Conservation (phyloP, 1,284 basidiomycete species). For the Fistulina hepatica region DNA sequence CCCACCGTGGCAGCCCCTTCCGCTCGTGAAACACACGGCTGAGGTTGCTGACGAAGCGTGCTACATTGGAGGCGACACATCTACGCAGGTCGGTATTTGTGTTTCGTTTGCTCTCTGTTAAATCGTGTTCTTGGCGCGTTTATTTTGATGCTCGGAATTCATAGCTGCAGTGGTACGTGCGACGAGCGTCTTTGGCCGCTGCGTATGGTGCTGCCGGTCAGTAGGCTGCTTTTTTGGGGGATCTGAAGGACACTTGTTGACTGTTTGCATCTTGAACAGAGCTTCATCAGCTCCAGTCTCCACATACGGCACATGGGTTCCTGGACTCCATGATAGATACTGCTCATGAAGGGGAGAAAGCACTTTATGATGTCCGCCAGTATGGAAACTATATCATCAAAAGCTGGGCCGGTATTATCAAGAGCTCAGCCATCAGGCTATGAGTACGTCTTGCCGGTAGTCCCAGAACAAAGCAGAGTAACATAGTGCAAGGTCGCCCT, state of each 20-base stretch:
- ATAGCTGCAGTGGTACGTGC: conserved; percentile 59
- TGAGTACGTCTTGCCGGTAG: too few species aligned
- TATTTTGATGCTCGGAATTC: too few species aligned
- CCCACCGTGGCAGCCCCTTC: conserved; percentile 46
- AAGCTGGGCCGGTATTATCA: conserved; percentile 59
- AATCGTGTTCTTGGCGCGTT: conserved; percentile 6
- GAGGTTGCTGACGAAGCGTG: conserved; percentile 62
- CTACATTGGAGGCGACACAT: conserved; percentile 37
- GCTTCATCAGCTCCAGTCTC: conserved; percentile 64
- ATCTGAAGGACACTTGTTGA: too few species aligned
- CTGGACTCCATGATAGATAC: conserved; percentile 48
- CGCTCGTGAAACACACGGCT: conserved; percentile 47
- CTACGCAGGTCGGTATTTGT: conserved; percentile 37
- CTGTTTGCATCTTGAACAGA: conserved; percentile 29
- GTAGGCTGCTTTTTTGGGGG: conserved; percentile 1
- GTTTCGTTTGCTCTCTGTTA: conserved; percentile 2
- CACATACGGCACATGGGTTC: conserved; percentile 49
- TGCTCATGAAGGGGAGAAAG: conserved; percentile 31
- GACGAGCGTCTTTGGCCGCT: conserved; percentile 46
- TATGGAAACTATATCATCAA: conserved; percentile 51
- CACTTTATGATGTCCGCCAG: conserved; percentile 36
- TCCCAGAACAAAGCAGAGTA: too few species aligned
- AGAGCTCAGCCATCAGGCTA: too few species aligned
- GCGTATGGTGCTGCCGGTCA: conserved; percentile 56
- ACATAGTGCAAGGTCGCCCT: too few species aligned